Percentiles rank a stretch among this genome's conserved stretches.
These are phyloP conservation scores for Kazachstania viticola DNA, from an alignment of 805 yeast genomes.

Conservation along the genomic window DNA sequence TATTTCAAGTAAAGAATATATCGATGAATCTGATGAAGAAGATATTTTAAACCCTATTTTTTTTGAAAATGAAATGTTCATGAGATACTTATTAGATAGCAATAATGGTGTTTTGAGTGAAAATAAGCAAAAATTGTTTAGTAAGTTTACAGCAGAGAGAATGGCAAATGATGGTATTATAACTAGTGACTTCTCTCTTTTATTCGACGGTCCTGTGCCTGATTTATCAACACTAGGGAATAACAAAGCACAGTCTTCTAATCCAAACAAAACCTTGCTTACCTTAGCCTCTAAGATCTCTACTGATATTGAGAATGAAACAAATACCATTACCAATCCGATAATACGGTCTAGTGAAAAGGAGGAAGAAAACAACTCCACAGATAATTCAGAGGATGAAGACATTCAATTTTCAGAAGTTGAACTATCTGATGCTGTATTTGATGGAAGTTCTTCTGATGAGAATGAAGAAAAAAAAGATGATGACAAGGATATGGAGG, in stretches of 20 bases:
- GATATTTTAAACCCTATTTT: conserved; percentile 18
- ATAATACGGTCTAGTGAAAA: background rate
- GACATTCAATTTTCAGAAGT: background rate
- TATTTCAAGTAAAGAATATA: conserved; percentile 22
- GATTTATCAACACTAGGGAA: conserved; percentile 1
- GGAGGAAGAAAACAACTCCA: background rate
- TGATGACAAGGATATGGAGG: too few relatives aligned
- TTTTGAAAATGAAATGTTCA: conserved; percentile 27
- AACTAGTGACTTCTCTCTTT: conserved; percentile 11
- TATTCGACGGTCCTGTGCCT: conserved; percentile 23
- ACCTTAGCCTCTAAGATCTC: background rate
- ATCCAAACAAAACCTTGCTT: too few relatives aligned
- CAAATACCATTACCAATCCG: background rate
- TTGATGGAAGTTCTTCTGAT: background rate
- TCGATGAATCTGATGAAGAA: conserved; percentile 25
- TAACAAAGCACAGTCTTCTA: too few relatives aligned
- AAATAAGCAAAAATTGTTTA: conserved; percentile 13
- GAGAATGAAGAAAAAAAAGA: background rate
- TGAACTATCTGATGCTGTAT: conserved; percentile 2
- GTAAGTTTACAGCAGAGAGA: conserved; percentile 21
- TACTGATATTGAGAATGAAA: background rate
- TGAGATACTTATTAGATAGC: conserved; percentile 23
- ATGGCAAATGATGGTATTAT: conserved; percentile 13
- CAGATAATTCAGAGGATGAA: background rate
- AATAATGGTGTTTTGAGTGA: conserved; percentile 18